Evolutionary conservation across 2,329 filamentous ascomycete genomes (phyloP), one percentile per base, ranked within the genome.

Genomic region (Cyclaneusma minus): DNA sequence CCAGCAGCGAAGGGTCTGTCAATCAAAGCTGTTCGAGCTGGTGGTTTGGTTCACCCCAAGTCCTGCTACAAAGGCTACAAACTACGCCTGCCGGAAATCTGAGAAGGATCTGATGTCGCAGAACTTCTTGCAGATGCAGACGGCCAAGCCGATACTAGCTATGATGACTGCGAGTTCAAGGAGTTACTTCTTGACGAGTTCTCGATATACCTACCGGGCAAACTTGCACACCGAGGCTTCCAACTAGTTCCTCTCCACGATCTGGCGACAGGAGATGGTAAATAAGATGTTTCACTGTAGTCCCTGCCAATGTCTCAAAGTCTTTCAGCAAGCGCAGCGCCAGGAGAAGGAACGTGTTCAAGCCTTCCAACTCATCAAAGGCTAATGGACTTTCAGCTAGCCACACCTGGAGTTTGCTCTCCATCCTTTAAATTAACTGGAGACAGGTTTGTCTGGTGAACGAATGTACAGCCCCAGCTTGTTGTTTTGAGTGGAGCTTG

Each of bases 121-220:
- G 24, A 26, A n/a, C 6, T n/a, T n/a, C n/a, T 13, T 27, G 31
- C 22, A 9, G 30, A 34, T 7, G 27, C 31, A 17, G 33, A 33
- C 2, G 11, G 22, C 16, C n/a, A 13, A 8, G 9, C 19, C 14
- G 22, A 25, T 29, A 16, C 21, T 25, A 22, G 17, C 12, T 25
- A 21, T 28, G 21, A 20, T 20, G 27, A 18, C 3, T 18, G 29
- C 13, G 26, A 29, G 24, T 50, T 45, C 21, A 16, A 36, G 5
- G 64, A 70, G 25, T 54, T 73, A 8, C 49, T 62, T 4, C 48
- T 79, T 0, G 51, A 69, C 7, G 45, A 67, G 2, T 79, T 79
- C 39, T 54, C 55, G 3, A 50, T 77, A 2, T 79, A 77, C 38
- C 45, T 57, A 13, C 41, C 42, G 3, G 28, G 33, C 6, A 41